Conservation (phyloP, 1,284 basidiomycete genomes). For the Apiotrichum akiyoshidainum region DNA sequence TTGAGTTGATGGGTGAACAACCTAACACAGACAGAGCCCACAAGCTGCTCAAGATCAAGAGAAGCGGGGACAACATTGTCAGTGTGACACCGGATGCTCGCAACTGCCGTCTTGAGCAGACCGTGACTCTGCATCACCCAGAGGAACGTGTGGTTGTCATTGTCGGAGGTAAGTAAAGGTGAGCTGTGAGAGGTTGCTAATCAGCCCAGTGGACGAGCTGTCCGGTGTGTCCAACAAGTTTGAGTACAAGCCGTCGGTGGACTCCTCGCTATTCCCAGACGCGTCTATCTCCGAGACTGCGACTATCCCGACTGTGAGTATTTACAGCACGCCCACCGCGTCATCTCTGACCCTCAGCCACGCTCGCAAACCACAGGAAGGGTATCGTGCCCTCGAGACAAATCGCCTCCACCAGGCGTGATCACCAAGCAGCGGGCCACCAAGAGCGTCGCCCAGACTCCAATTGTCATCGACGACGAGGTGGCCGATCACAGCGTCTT, state of each 20-base stretch:
- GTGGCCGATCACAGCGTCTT: conserved; percentile 12
- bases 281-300: neutral
- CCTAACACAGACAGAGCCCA: conserved; percentile 14
- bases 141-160: conserved; percentile 25
- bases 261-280: conserved; percentile 21
- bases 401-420: no score
- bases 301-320: neutral
- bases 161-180: conserved; percentile 23
- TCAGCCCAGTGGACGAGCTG: conserved; percentile 36
- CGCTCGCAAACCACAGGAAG: no score
- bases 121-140: conserved; percentile 17
- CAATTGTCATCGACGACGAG: conserved; percentile 6
- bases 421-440: neutral
- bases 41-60: conserved; percentile 11
- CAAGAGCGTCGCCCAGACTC: neutral
- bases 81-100: no score
- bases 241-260: conserved; percentile 27
- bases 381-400: no score
- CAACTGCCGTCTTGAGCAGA: neutral
- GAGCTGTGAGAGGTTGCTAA: no score
- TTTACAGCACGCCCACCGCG: neutral
- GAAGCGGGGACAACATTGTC: neutral
- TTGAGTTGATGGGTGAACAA: neutral
- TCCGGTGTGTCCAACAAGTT: conserved; percentile 29
- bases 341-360: neutral